Evolutionary conservation across 2,329 filamentous ascomycete genomes (phyloP), one percentile per base, ranked within the genome.

Genomic region (Gliomastix tumulicola): DNA sequence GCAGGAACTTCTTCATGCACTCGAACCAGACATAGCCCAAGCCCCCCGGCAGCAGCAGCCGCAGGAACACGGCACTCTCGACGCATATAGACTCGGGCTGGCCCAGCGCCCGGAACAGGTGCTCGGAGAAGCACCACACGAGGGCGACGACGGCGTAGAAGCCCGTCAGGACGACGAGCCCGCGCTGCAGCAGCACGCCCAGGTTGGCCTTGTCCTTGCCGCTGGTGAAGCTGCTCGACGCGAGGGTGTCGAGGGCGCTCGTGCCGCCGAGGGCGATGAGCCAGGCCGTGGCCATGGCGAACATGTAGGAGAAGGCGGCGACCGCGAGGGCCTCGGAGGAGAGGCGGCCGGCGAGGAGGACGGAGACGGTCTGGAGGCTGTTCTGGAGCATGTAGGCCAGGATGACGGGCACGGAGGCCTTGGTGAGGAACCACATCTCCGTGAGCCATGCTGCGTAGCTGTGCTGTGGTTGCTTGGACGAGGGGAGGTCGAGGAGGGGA

Each of bases 281-380:
- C 87, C 88, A 94, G 0, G 81, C 88, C 1, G 86, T 88, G 17
- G 84, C 80, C 84, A 90, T 88, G 37, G 88, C 88, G 48, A 94
- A 94, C 88, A 94, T 94, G 65, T 92, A 90, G 3, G 84, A 85
- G 51, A 94, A 94, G 1, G 88, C 87, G 2, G 86, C 82, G 0
- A 83, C 85, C 1, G 88, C 85, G 7, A 94, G 65, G 3, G 87
- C 79, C 56, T 92, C 83, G 2, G 88, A 82, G 0, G 84, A 89
- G 1, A 88, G 65, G 4, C 85, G 79, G 9, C 88, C 88, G 4
- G 87, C 86, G 25, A 94, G 80, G 32, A 94, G 64, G 5, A 94
- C 84, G 0, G 86, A 92, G 2, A 84, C 55, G 0, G 88, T 94
- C 54, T 94, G 88, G 0, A 94, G 65, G 6, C 83, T 88, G 56